Conservation (phyloP, 352 stramenopile species). For the Halophytophthora batemanensis region DNA sequence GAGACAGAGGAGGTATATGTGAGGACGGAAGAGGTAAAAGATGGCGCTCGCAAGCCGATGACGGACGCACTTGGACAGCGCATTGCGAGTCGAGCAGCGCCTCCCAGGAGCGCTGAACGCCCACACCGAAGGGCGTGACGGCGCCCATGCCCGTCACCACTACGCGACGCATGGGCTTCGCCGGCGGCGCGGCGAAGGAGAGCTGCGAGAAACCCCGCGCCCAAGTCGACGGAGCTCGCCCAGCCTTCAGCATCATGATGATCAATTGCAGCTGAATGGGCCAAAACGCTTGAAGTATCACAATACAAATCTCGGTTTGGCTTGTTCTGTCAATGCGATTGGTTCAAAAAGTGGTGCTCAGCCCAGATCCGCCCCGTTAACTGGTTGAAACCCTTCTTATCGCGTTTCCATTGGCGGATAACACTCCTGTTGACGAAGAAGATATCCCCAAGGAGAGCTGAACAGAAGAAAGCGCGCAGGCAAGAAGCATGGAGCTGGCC, state of each 20-base stretch:
- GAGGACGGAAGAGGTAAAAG: background rate
- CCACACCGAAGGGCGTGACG: constrained; percentile 89
- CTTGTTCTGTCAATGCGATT: no score
- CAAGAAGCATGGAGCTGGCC: background rate
- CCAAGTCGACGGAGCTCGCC: constrained; percentile 6
- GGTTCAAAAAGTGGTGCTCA: no score
- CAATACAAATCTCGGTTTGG: no score
- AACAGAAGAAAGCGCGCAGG: constrained; percentile 9
- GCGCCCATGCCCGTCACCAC: constrained; percentile 91
- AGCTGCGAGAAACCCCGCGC: constrained; percentile 57
- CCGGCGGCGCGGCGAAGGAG: constrained; percentile 56
- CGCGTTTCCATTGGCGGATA: no score
- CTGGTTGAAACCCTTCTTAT: no score
- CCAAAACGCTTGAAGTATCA: no score
- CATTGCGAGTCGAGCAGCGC: constrained; percentile 74
- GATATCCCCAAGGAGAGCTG: constrained; percentile 3
- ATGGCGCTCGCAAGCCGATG: background rate
- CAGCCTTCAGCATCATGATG: constrained; percentile 16
- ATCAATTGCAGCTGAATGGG: background rate
- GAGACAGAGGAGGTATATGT: constrained; percentile 6
- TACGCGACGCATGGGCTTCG: constrained; percentile 69
- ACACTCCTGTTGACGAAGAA: no score
- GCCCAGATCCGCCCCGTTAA: no score
- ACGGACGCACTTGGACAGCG: constrained; percentile 54
- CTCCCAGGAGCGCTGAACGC: constrained; percentile 80